Base-by-base conservation (phyloP, 768 basidiomycete species). In the Lyophyllum semitale region DNA sequence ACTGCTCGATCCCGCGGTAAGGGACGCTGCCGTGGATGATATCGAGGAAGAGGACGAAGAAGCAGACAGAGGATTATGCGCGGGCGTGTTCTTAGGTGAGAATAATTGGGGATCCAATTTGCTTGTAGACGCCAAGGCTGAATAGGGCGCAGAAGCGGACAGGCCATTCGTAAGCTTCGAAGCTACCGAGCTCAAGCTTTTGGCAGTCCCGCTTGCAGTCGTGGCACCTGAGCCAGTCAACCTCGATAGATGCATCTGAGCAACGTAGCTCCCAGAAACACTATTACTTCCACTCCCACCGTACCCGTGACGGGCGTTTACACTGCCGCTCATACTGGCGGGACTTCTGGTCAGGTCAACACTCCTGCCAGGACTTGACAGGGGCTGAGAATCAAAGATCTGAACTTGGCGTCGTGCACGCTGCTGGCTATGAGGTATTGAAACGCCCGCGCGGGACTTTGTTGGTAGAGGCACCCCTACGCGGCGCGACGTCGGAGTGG, bases 381-480 rank as follows among this genome's bases (percentile, higher is more conserved):
- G 68, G 27, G 91, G 91, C 66, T 93, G 91, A 2, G 91, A 93
- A 65, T 89, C 81, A 62, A 91, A 89, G 32, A 92, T 93, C 63
- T 91, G 87, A 40, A 92, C 90, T 54, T 88, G 85, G 22, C 83
- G 81, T 58, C 82, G 79, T 12, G 81, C 54, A 46, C 76, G 65
- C 55, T 77, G 73, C 53, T 79, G 80, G 40, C 77, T 77, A 45
- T 75, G 79, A 42, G 83, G 86, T 61, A 84, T 89, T 29, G 80
- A 77, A 53, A 87, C 82, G 35, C 84, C 83, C 23, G 82, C 71
- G 43, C 81, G 87, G 50, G 76, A 77, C 71, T 80, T 87, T 49
- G 84, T 84, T 15, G 86, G 84, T 26, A 81, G 73, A 8, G 93
- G 93, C 0, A 95, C 84, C 27, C 87, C 89, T 18, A 95, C 90